Evolutionary conservation across 495 filamentous ascomycete genomes (phyloP).

Genomic region (Xylaria curta): DNA sequence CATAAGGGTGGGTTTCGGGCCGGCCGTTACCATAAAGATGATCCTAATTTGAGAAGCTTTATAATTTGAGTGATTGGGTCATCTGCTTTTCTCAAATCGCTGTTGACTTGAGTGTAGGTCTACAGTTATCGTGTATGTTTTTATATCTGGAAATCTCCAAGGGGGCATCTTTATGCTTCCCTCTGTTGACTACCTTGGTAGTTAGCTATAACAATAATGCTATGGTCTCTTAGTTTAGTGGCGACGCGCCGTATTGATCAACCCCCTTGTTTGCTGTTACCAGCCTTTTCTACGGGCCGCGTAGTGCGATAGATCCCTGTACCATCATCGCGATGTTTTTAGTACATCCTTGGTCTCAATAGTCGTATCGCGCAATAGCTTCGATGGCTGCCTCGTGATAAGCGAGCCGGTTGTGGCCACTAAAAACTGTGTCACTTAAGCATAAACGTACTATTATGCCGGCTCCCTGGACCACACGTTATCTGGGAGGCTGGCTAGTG

Average conservation of each 20-base stretch:
- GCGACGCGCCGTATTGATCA: neutral
- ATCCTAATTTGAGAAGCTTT: constrained; percentile 14
- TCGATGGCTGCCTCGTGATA: neutral
- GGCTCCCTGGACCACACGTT: neutral
- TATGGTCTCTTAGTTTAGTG: neutral
- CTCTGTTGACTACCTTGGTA: neutral
- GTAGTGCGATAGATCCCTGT: constrained; percentile 6
- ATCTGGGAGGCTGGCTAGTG: neutral
- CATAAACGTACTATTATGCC: neutral
- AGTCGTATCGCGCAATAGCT: neutral
- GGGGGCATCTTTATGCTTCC: neutral
- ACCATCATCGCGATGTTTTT: neutral
- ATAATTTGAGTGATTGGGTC: neutral
- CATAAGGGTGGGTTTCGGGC: constrained; percentile 16
- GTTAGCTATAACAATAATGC: neutral
- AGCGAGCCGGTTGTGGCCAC: neutral
- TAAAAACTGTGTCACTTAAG: neutral
- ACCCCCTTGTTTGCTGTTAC: neutral
- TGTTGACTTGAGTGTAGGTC: neutral
- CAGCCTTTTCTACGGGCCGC: neutral
- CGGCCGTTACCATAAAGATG: constrained; percentile 16
- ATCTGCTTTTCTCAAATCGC: neutral
- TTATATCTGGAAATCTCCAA: neutral
- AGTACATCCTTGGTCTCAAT: neutral
- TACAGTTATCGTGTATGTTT: neutral